Base-by-base conservation (phyloP, 176 grass and related monocot species). In the Bromus sterilis region DNA sequence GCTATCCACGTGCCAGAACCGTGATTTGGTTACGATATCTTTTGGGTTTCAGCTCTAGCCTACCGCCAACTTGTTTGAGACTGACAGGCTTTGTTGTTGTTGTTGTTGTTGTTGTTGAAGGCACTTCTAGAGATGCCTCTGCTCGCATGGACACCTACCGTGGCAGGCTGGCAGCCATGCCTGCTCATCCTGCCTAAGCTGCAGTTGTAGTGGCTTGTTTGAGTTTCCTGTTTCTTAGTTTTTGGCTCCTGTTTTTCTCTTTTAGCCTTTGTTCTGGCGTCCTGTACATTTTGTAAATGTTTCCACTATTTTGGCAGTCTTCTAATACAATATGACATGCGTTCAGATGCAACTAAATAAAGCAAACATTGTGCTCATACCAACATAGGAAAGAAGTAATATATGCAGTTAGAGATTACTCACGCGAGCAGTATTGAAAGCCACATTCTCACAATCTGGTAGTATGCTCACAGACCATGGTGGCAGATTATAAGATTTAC, bases 381-480 rank as follows among this genome's bases (percentile, higher is more conserved):
- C 12, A 62, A 48, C 71, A 61, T 77, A 82, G 57, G 51, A 82
- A 65, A 83, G 35, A 55, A 78, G 35, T 51, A 26, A 20, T 71
- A 15, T 73, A 26, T 78, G n/a, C 20, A 66, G 10, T 73, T 65
- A 33, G 12, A 36, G 33, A 74, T 75, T 59, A 79, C 80, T 87
- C n/a, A 94, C 94, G 86, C 15, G 79, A 12, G 94, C 94, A 87
- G 94, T 94, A 80, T 98, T 98, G 83, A 89, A 93, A 82, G 88
- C 95, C 53, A 93, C 86, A 41, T 90, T 91, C 86, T 89, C 88
- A 85, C 95, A 94, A 77, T 98, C 86, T 80, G 95, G 92, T 65
- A 98, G 90, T 83, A 98, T 93, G 86, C 92, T 98, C 63, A 98
- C 95, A 78, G 95, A 98, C 95, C 95, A 98, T 37, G 95, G 95